These are phyloP conservation scores for Acanthamoeba royreba DNA, from an alignment of 208 protist species.

Conservation along the genomic window DNA sequence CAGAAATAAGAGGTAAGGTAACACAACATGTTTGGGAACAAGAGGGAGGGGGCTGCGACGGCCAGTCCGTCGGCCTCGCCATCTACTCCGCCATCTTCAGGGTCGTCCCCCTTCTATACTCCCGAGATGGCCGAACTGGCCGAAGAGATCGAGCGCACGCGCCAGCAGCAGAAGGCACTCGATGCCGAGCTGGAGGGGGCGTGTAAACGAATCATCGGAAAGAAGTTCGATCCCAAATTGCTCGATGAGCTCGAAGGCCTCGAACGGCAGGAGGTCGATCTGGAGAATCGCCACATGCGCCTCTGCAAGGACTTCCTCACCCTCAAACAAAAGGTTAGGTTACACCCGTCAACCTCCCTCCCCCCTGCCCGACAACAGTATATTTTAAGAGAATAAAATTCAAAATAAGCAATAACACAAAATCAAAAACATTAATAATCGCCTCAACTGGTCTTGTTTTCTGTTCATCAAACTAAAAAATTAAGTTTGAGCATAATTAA, in stretches of 20 bases:
- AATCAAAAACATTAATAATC: no score
- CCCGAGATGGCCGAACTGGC: background rate
- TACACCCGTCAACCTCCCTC: background rate
- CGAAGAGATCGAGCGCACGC: background rate
- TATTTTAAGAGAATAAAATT: no score
- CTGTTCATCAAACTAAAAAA: no score
- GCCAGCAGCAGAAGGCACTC: background rate
- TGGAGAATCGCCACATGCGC: background rate
- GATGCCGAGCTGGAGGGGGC: background rate
- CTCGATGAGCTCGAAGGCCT: background rate
- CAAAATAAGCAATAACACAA: no score
- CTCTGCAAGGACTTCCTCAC: background rate
- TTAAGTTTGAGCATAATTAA: no score
- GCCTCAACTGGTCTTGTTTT: no score
- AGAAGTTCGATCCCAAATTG: constrained; percentile 1
- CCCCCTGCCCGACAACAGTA: background rate
- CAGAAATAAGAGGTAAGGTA: background rate
- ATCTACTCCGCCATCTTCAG: background rate
- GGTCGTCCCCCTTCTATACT: background rate
- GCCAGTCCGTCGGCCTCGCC: no score
- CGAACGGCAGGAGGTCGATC: background rate
- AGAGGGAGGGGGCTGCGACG: background rate
- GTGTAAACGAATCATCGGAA: background rate
- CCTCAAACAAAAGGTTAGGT: background rate
- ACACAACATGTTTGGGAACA: background rate